Percentiles rank a stretch among this genome's conserved stretches.
phyloP scores from a whole-genome alignment of 768 basidiomycete species.

The Trametes sanguinea region DNA sequence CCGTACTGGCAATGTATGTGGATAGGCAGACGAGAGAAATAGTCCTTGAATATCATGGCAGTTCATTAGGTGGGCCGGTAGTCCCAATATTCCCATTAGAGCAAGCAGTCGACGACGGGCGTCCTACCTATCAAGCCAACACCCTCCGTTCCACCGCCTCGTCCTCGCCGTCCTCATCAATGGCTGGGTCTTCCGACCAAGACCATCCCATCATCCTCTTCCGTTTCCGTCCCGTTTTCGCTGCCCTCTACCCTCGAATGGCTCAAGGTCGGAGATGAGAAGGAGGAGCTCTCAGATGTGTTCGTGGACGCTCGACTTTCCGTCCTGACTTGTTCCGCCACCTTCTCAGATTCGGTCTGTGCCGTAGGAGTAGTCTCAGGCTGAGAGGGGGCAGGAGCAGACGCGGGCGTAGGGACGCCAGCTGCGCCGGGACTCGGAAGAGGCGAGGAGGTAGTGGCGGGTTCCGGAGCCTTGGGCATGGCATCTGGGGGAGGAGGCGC shows the following conservation, averaged over 20 bases:
- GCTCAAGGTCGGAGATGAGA: conserved; percentile 26
- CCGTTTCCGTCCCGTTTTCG: conserved; percentile 71
- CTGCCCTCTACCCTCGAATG: conserved; percentile 49
- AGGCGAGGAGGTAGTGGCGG: conserved; percentile 2
- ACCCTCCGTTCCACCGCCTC: not conserved
- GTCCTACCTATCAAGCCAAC: conserved; percentile 5
- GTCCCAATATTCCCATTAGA: not conserved
- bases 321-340: conserved; percentile 21
- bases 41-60: not conserved
- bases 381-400: conserved; percentile 8
- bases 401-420: not conserved
- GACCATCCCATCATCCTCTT: conserved; percentile 85
- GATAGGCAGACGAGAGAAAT: too few relatives aligned
- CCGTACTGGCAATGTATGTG: too few relatives aligned
- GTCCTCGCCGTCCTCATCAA: not conserved
- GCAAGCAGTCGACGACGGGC: conserved; percentile 3
- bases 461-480: conserved; percentile 7
- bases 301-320: conserved; percentile 36
- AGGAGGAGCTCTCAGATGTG: conserved; percentile 31
- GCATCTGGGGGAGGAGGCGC: conserved; percentile 41
- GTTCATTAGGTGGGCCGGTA: not conserved
- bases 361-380: conserved; percentile 1
- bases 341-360: not conserved
- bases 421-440: not conserved
- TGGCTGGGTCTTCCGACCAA: conserved; percentile 61